A percentile compares a stretch with the other conserved stretches of the same genome.
phyloP scores from a whole-genome alignment of 345 rosid species.

The Combretum micranthum region DNA sequence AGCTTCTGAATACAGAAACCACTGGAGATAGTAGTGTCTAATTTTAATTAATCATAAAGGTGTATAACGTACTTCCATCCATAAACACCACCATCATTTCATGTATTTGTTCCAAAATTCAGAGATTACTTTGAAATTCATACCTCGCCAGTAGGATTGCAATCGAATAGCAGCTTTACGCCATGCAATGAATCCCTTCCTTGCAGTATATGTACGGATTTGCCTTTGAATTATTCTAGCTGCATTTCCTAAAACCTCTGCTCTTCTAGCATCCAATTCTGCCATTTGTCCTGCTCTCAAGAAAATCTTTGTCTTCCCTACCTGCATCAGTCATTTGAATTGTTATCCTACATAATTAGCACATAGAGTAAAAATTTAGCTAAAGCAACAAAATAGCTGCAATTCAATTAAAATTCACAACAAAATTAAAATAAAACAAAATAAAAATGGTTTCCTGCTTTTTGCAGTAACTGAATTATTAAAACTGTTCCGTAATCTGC shows the following conservation, averaged over 20 bases:
- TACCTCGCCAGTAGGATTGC: conserved; percentile 93
- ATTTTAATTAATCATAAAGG: no score
- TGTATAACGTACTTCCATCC: no score
- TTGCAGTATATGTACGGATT: conserved; percentile 73
- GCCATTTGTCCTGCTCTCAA: conserved; percentile 99
- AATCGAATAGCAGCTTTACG: conserved; percentile 73
- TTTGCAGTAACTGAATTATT: neutral
- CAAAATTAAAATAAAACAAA: no score
- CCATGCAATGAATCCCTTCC: conserved; percentile 68
- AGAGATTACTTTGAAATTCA: conserved; percentile 2
- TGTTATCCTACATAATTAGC: neutral
- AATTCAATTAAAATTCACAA: conserved; percentile 5
- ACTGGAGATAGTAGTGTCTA: no score
- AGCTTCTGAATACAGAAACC: no score
- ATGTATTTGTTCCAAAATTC: no score
- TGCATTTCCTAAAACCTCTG: conserved; percentile 96
- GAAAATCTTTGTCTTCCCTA: conserved; percentile 90
- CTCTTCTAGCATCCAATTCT: conserved; percentile 94
- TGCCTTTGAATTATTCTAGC: conserved; percentile 91
- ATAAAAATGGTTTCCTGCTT: neutral
- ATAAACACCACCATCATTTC: neutral
- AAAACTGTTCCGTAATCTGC: no score
- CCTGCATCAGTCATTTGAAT: conserved; percentile 32
- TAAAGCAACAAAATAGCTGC: neutral
- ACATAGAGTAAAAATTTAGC: neutral